These are phyloP conservation scores for Leptomonas seymouri DNA, from an alignment of 208 protist genomes.

Conservation along the genomic window DNA sequence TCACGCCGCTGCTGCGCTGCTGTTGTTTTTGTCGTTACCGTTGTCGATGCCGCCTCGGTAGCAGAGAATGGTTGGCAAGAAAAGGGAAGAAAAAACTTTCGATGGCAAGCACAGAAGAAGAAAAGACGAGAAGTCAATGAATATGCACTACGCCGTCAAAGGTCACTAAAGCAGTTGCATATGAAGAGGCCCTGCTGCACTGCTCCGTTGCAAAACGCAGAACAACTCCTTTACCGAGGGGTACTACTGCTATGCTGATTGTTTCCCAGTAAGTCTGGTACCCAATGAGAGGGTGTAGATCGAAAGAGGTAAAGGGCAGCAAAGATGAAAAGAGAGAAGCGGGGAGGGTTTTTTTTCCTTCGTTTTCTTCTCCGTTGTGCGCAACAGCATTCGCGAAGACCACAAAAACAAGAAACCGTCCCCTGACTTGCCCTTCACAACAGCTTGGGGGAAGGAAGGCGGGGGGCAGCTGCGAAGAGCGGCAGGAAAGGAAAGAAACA, in stretches of 20 bases:
- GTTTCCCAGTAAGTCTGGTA: background rate
- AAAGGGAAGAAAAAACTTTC: no score
- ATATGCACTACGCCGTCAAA: background rate
- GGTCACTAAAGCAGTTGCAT: background rate
- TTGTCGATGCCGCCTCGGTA: background rate
- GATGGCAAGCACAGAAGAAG: background rate
- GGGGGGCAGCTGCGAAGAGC: no score
- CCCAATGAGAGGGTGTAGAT: background rate
- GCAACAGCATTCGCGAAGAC: no score
- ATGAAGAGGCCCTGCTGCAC: slow-evolving; percentile 16
- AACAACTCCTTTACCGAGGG: background rate
- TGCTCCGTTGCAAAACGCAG: slow-evolving; percentile 10
- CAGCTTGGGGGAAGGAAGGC: no score
- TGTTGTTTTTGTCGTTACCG: background rate
- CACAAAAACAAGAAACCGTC: no score
- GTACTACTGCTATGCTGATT: background rate
- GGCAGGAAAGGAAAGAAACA: no score
- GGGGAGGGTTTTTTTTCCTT: background rate
- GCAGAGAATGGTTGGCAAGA: no score
- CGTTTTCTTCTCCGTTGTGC: no score
- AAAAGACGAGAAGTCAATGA: background rate
- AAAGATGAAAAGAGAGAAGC: background rate
- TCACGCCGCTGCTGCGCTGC: background rate
- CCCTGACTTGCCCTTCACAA: no score
- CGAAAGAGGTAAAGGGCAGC: background rate